Percentiles rank a stretch among this genome's conserved stretches.
phyloP scores from a whole-genome alignment of 2,329 filamentous ascomycete genomes.

The Fusarium floridanum region DNA sequence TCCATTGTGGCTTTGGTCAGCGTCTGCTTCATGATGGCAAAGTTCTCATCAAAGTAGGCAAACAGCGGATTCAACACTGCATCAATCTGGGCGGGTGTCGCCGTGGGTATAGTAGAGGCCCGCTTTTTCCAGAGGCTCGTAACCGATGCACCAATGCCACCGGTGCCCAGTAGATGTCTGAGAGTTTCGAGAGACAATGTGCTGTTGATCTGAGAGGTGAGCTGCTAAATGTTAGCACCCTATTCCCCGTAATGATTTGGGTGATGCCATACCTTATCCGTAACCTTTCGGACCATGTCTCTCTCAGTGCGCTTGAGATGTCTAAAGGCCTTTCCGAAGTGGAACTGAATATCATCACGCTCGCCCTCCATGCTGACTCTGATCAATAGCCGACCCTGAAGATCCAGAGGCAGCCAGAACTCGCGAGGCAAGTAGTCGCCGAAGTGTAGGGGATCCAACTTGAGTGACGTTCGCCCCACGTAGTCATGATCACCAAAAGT shows the following conservation, averaged over 20 bases:
- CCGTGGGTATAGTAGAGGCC: constrained; percentile 65
- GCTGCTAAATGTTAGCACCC: constrained; percentile 60
- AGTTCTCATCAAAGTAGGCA: constrained; percentile 97
- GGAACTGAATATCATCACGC: constrained; percentile 97
- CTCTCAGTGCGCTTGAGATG: constrained; percentile 95
- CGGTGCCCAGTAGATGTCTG: constrained; percentile 77
- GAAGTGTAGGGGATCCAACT: constrained; percentile 98
- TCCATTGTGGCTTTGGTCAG: constrained; percentile 96
- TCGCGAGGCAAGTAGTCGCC: constrained; percentile 95
- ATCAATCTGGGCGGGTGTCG: constrained; percentile 80
- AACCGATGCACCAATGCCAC: constrained; percentile 78
- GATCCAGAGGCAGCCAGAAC: constrained; percentile 98
- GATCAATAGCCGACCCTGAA: constrained; percentile 88
- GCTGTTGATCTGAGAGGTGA: constrained; percentile 92
- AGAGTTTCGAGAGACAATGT: constrained; percentile 88
- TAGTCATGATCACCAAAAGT: constrained; percentile 98
- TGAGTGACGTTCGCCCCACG: constrained; percentile 94
- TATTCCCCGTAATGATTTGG: background rate
- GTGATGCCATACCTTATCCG: constrained; percentile 81
- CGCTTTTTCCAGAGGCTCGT: constrained; percentile 77
- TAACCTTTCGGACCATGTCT: constrained; percentile 98
- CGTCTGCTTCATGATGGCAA: constrained; percentile 98
- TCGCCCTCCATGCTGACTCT: constrained; percentile 99
- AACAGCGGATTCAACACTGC: constrained; percentile 88
- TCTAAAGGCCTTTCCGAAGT: constrained; percentile 96